These are phyloP conservation scores for Spathaspora sp. DNA, from an alignment of 1,139 yeast species.

Conservation along the genomic window DNA sequence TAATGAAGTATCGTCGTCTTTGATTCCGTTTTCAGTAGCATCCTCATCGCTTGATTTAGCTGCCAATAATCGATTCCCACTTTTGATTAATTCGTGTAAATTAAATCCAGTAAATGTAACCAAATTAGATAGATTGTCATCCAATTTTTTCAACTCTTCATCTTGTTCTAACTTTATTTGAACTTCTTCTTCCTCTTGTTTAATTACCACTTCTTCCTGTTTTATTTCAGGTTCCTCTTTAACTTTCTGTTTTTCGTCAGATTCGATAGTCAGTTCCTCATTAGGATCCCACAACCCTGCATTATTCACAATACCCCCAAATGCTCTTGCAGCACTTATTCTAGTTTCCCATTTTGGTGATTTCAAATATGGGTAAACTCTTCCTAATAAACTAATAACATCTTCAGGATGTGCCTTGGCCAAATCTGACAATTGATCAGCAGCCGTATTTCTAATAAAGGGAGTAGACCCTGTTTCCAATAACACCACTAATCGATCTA, in stretches of 20 bases:
- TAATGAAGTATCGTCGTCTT: conserved; percentile 22
- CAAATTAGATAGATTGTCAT: conserved; percentile 47
- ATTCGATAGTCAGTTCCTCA: conserved; percentile 15
- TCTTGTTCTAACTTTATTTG: conserved; percentile 44
- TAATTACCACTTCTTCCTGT: conserved; percentile 18
- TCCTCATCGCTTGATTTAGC: conserved; percentile 52
- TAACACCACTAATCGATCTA: conserved; percentile 74
- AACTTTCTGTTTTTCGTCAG: conserved; percentile 20
- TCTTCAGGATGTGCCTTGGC: conserved; percentile 97
- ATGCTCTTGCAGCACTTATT: conserved; percentile 90
- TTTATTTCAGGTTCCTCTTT: conserved; percentile 15
- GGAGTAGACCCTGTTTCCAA: conserved; percentile 95
- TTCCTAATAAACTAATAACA: conserved; percentile 72
- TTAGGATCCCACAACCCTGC: conserved; percentile 88
- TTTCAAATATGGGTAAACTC: conserved; percentile 87
- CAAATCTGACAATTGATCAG: conserved; percentile 92
- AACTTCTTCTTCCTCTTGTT: conserved; percentile 24
- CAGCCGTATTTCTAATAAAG: conserved; percentile 92
- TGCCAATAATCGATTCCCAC: conserved; percentile 72
- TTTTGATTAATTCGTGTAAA: conserved; percentile 59
- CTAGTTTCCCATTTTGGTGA: conserved; percentile 95
- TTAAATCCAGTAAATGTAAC: conserved; percentile 65
- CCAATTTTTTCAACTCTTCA: conserved; percentile 46
- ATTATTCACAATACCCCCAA: conserved; percentile 88
- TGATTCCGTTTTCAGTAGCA: conserved; percentile 12